phyloP scores from a whole-genome alignment of 2,329 filamentous ascomycete species.

The Xylaria sp. region DNA sequence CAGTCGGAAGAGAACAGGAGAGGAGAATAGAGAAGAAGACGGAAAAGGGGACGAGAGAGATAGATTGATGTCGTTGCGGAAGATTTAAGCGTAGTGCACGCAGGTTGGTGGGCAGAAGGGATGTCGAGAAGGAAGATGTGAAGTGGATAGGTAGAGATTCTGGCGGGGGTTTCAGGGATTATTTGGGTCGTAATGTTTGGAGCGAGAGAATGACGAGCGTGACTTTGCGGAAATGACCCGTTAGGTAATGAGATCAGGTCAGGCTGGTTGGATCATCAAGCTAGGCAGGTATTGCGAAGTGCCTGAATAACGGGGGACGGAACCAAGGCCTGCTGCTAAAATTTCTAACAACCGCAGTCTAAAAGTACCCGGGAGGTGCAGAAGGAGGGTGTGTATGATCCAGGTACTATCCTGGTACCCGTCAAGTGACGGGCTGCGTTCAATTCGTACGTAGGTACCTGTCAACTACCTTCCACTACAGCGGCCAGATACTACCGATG shows the following conservation, averaged over 20 bases:
- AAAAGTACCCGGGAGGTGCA: constrained; percentile 5
- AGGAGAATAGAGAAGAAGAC: not conserved
- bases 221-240: constrained; percentile 31
- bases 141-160: constrained; percentile 27
- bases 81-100: constrained; percentile 16
- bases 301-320: constrained; percentile 18
- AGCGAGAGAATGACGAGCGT: constrained; percentile 33
- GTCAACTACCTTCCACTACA: constrained; percentile 6
- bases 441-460: constrained; percentile 12
- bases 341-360: constrained; percentile 12
- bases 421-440: constrained; percentile 2
- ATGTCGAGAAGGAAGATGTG: constrained; percentile 26
- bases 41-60: not conserved
- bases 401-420: constrained; percentile 12
- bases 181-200: constrained; percentile 17
- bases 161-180: constrained; percentile 30
- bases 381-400: not conserved
- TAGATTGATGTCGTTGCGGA: constrained; percentile 15
- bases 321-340: constrained; percentile 21
- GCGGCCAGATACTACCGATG: constrained; percentile 4
- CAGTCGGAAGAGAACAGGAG: constrained; percentile 5
- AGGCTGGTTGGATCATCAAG: constrained; percentile 22
- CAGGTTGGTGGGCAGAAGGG: constrained; percentile 21
- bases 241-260: constrained; percentile 29
- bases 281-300: constrained; percentile 17